Evolutionary conservation across 805 yeast genomes (phyloP).

Genomic region (Metschnikowia shivogae): DNA sequence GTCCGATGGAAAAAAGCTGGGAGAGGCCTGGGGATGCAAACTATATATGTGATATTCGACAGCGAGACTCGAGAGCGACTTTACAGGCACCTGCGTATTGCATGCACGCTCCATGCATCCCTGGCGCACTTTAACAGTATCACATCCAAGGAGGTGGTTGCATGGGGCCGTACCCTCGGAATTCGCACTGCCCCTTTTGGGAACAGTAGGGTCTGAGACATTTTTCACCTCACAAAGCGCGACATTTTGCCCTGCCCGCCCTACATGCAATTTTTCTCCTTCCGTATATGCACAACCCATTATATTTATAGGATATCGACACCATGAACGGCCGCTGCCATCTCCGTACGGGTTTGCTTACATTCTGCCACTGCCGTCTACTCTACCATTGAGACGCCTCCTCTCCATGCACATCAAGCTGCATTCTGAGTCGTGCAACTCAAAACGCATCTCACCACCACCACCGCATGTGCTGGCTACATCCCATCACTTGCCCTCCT

Average conservation of each 20-base stretch:
- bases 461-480: background rate
- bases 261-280: background rate
- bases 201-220: conserved; percentile 5
- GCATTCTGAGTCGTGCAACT: background rate
- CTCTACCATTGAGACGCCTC: background rate
- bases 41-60: conserved; percentile 1
- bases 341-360: background rate
- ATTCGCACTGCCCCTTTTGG: conserved; percentile 1
- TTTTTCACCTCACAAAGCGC: background rate
- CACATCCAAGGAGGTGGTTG: conserved; percentile 6
- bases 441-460: background rate
- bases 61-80: conserved; percentile 3
- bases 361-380: background rate
- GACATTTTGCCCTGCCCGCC: conserved; percentile 2
- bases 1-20: conserved; percentile 5
- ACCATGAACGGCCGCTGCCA: background rate
- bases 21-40: background rate
- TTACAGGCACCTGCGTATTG: conserved; percentile 1
- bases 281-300: background rate
- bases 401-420: background rate
- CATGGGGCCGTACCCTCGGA: conserved; percentile 6
- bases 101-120: conserved; percentile 4
- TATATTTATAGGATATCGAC: background rate
- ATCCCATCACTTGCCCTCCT: background rate
- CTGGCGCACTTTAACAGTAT: conserved; percentile 4